A percentile compares a stretch with the other conserved stretches of the same genome.
These are phyloP conservation scores for Podila minutissima DNA, from an alignment of 192 early-diverging fungal genomes.

Conservation along the genomic window DNA sequence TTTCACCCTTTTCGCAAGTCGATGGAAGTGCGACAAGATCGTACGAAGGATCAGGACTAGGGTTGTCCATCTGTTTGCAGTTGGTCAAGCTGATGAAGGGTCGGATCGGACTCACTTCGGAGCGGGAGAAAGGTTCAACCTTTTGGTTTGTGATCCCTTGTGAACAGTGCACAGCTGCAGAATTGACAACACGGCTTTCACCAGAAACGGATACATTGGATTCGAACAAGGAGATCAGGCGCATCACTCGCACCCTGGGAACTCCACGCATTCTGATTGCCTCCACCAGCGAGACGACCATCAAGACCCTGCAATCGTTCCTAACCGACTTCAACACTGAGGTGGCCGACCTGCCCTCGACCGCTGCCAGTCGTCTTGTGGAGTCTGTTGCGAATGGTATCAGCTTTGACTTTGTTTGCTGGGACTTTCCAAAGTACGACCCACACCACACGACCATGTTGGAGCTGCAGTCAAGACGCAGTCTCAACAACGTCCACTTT, in stretches of 20 bases:
- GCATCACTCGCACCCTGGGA: constrained; percentile 41
- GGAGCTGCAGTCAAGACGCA: constrained; percentile 23
- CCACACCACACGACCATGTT: constrained; percentile 38
- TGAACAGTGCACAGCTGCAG: constrained; percentile 13
- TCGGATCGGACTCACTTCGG: constrained; percentile 52
- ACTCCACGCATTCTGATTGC: constrained; percentile 47
- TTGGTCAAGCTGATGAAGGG: constrained; percentile 72
- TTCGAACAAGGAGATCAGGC: constrained; percentile 48
- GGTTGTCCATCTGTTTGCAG: constrained; percentile 69
- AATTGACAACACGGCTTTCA: neutral
- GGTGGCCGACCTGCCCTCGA: constrained; percentile 30
- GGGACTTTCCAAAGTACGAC: constrained; percentile 46
- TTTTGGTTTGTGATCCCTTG: constrained; percentile 61
- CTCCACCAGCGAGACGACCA: constrained; percentile 41
- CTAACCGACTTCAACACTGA: constrained; percentile 44
- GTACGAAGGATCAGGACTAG: constrained; percentile 75
- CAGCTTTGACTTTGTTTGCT: constrained; percentile 49
- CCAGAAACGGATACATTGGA: constrained; percentile 23
- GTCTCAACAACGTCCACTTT: constrained; percentile 43
- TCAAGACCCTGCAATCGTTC: constrained; percentile 24
- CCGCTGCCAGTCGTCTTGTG: constrained; percentile 37
- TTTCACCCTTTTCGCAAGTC: constrained; percentile 75
- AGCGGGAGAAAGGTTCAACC: constrained; percentile 54
- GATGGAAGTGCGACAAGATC: constrained; percentile 71
- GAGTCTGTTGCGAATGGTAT: constrained; percentile 49